Conservation (phyloP, 2,329 filamentous ascomycete species). For the Leptographium lundbergii region DNA sequence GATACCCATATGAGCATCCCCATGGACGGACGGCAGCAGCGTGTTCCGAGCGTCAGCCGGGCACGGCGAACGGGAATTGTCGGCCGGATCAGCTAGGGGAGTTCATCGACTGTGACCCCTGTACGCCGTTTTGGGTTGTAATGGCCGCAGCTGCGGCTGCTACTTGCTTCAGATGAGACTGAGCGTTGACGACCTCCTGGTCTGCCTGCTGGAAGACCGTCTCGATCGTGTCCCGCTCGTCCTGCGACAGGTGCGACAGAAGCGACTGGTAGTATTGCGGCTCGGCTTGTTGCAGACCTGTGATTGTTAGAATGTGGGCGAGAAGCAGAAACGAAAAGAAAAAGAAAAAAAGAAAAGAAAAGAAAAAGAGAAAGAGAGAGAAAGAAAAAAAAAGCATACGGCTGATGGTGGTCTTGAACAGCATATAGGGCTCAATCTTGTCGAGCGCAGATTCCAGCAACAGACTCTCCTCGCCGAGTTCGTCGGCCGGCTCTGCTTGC, state of each 20-base stretch:
- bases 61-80: background rate
- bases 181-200: slow-evolving; percentile 7
- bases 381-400: slow-evolving; percentile 58
- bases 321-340: background rate
- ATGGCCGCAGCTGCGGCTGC: slow-evolving; percentile 14
- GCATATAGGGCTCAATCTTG: slow-evolving; percentile 83
- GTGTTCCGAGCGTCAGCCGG: too few relatives aligned
- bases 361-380: too few relatives aligned
- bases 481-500: slow-evolving; percentile 65
- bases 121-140: slow-evolving; percentile 4
- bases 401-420: slow-evolving; percentile 72
- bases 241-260: slow-evolving; percentile 62
- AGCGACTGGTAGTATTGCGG: slow-evolving; percentile 77
- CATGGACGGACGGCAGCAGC: too few relatives aligned
- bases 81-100: background rate
- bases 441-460: slow-evolving; percentile 87
- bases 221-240: slow-evolving; percentile 74
- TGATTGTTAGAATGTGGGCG: background rate
- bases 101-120: background rate
- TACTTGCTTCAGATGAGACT: slow-evolving; percentile 17
- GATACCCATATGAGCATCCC: too few relatives aligned
- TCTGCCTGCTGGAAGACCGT: slow-evolving; percentile 62
- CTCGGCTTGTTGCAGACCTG: slow-evolving; percentile 81
- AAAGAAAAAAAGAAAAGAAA: too few relatives aligned
- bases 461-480: slow-evolving; percentile 84